These are phyloP conservation scores for Cyathus striatus DNA, from an alignment of 768 basidiomycete species.

Conservation along the genomic window DNA sequence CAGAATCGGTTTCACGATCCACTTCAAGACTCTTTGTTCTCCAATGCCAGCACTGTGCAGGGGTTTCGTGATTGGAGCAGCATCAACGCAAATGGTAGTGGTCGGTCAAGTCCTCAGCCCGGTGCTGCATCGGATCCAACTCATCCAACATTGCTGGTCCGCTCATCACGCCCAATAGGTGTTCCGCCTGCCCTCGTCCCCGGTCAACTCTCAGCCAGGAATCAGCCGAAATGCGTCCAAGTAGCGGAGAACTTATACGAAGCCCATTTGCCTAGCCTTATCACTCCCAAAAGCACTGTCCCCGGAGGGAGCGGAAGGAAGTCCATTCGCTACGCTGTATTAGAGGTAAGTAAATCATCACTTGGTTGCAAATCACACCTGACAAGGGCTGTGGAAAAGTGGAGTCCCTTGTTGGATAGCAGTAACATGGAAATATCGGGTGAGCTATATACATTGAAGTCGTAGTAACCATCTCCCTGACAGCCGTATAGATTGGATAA, in stretches of 20 bases:
- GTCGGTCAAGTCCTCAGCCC: constrained; percentile 45
- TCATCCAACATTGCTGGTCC: constrained; percentile 48
- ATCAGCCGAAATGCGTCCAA: constrained; percentile 37
- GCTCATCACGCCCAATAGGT: constrained; percentile 68
- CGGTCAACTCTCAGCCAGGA: constrained; percentile 15
- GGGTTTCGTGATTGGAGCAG: constrained; percentile 75
- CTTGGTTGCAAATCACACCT: too few relatives aligned
- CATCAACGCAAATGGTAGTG: constrained; percentile 42
- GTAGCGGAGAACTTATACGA: constrained; percentile 66
- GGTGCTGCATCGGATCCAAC: constrained; percentile 16
- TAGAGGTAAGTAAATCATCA: constrained; percentile 68
- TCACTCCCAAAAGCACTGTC: constrained; percentile 69
- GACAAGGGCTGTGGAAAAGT: constrained; percentile 40
- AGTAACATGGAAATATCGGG: constrained; percentile 85
- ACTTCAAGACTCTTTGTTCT: constrained; percentile 79
- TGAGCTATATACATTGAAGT: constrained; percentile 23
- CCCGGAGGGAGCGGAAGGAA: constrained; percentile 58
- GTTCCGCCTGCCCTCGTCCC: constrained; percentile 29
- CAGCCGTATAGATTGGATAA: constrained; percentile 88
- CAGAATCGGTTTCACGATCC: constrained; percentile 93
- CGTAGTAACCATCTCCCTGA: too few relatives aligned
- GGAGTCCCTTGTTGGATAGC: constrained; percentile 84
- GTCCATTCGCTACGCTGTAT: constrained; percentile 79
- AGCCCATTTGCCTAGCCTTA: constrained; percentile 65
- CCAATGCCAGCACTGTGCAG: constrained; percentile 72